phyloP scores from a whole-genome alignment of 176 grass and related monocot genomes.

The Chloris gayana region DNA sequence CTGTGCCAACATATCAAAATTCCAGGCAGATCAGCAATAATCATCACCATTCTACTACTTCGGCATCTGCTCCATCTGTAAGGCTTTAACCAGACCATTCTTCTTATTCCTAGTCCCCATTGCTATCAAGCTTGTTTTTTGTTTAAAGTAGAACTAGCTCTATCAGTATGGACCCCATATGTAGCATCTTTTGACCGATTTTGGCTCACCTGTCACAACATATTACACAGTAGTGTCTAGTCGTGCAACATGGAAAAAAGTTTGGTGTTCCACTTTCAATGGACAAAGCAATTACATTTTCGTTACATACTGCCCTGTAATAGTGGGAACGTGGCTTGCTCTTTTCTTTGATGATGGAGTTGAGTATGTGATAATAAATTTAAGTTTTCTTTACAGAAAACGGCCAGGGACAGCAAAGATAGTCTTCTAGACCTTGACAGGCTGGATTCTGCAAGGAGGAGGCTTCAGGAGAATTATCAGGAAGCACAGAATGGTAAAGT shows the following conservation, averaged over 20 bases:
- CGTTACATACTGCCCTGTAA: not conserved
- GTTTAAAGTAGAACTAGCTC: slow-evolving; percentile 32
- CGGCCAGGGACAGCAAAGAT: slow-evolving; percentile 50
- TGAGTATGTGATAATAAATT: not conserved
- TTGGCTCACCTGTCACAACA: slow-evolving; percentile 19
- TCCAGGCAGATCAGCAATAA: slow-evolving; percentile 38
- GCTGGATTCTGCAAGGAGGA: slow-evolving; percentile 69
- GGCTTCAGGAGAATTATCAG: slow-evolving; percentile 88
- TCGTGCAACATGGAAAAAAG: slow-evolving; percentile 19
- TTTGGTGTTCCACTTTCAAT: slow-evolving; percentile 12
- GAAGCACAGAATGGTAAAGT: slow-evolving; percentile 73
- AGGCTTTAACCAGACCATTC: slow-evolving; percentile 39
- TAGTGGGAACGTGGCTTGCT: not conserved
- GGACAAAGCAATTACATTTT: slow-evolving; percentile 10
- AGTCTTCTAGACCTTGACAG: slow-evolving; percentile 47
- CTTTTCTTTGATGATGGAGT: not conserved
- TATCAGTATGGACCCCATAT: slow-evolving; percentile 25
- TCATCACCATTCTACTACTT: slow-evolving; percentile 5
- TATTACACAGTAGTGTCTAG: slow-evolving; percentile 5
- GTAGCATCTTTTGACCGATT: slow-evolving; percentile 36
- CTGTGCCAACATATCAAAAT: slow-evolving; percentile 31
- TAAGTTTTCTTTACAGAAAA: slow-evolving; percentile 40
- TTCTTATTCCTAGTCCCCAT: not conserved
- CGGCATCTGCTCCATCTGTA: slow-evolving; percentile 46
- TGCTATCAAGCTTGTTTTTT: slow-evolving; percentile 17